Evolutionary conservation across 2,329 filamentous ascomycete genomes (phyloP).

Genomic region (Alternaria burnsii): DNA sequence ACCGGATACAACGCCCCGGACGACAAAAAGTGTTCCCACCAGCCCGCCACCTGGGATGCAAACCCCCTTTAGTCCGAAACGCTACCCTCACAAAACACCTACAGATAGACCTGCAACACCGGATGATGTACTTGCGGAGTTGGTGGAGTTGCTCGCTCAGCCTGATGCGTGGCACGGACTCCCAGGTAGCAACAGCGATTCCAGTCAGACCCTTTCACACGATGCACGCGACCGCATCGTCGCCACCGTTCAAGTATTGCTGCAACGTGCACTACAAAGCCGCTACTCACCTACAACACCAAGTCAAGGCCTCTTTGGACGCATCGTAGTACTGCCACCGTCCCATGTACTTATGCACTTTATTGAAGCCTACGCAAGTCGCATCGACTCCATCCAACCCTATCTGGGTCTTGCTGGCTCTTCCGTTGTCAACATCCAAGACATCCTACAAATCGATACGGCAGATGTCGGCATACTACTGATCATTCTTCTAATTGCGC

Average conservation of each 20-base stretch:
- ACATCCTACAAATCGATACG: constrained; percentile 7
- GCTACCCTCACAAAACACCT: background rate
- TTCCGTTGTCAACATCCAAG: constrained; percentile 4
- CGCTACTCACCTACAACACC: constrained; percentile 1
- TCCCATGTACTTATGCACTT: constrained; percentile 15
- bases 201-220: constrained; percentile 1
- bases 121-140: constrained; percentile 6
- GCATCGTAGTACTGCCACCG: constrained; percentile 12
- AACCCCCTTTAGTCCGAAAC: background rate
- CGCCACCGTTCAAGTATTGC: constrained; percentile 9
- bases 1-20: constrained; percentile 7
- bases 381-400: constrained; percentile 13
- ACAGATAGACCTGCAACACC: background rate
- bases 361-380: constrained; percentile 6
- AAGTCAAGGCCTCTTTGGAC: constrained; percentile 10
- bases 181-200: background rate
- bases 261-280: constrained; percentile 8
- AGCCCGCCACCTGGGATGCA: background rate
- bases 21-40: background rate
- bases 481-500: constrained; percentile 9
- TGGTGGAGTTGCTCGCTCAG: constrained; percentile 11
- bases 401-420: constrained; percentile 15
- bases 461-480: constrained; percentile 12
- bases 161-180: constrained; percentile 8
- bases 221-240: constrained; percentile 12